These are phyloP conservation scores for Aspergillus ruber DNA, from an alignment of 2,329 filamentous ascomycete genomes.

Conservation along the genomic window DNA sequence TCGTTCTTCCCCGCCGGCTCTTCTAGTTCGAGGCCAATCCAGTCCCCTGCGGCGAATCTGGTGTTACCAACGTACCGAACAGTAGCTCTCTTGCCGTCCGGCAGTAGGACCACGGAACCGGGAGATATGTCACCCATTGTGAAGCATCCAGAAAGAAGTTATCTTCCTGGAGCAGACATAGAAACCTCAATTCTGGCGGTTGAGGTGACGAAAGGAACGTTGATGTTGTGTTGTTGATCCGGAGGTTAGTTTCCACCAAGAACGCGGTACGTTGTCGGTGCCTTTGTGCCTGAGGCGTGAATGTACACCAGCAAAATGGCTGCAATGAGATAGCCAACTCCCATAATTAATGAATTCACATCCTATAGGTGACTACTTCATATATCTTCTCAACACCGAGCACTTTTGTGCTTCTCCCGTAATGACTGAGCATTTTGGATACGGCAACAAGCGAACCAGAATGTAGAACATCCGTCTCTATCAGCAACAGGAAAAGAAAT, in stretches of 20 bases:
- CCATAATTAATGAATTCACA: too few species aligned
- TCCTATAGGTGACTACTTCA: too few species aligned
- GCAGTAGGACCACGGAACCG: constrained; percentile 73
- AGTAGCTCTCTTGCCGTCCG: constrained; percentile 67
- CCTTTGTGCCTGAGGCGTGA: not conserved
- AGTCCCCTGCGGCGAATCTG: constrained; percentile 72
- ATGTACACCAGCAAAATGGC: too few species aligned
- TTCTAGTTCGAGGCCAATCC: constrained; percentile 84
- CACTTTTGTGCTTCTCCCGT: too few species aligned
- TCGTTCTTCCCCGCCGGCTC: constrained; percentile 85
- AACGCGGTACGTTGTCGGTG: not conserved
- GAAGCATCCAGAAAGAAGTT: constrained; percentile 7
- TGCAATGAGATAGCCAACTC: too few species aligned
- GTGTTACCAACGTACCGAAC: constrained; percentile 79
- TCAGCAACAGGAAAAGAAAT: too few species aligned
- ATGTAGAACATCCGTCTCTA: too few species aligned
- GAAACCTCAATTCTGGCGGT: not conserved
- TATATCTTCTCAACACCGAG: too few species aligned
- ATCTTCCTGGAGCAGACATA: not conserved
- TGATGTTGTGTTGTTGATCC: constrained; percentile 12
- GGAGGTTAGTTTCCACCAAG: not conserved
- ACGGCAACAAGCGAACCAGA: not conserved
- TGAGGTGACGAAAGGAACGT: constrained; percentile 1
- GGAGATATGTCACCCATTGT: constrained; percentile 32
- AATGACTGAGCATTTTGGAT: not conserved